Base-by-base conservation (phyloP, 768 basidiomycete genomes). In the Collybia sordida region DNA sequence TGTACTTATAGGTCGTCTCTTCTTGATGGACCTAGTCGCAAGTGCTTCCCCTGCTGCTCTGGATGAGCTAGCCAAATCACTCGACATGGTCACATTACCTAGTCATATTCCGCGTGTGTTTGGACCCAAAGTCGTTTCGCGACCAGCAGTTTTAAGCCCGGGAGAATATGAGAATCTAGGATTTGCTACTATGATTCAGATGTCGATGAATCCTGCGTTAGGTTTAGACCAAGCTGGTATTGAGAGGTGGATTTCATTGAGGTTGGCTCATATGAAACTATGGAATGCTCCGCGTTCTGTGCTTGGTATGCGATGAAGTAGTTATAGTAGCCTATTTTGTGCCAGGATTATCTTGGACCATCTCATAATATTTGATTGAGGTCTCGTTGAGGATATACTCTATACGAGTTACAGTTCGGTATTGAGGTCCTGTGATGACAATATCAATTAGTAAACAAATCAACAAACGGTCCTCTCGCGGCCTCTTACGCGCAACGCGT, bases 141-240 rank as follows among this genome's bases (percentile, higher is more conserved):
- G 35, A 19, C 46, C 46, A 25, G 46, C 17, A 38, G 46, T 36
- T 14, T 34, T 47, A 9, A 47, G 46, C 22, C 46, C 46, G 3
- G 46, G 46, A 25, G 46, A 47, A 23, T 47, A 47, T 19, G 34
- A 47, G 36, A 36, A 31, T 18, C 46, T 47, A 12, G 31, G 46
- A n/a, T 27, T 27, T 27, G 25, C 25, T 27, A 27, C 25, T 27
- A 27, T 27, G 25, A 27, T 27, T 27, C 25, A 27, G 25, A 27
- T 27, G 25, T 38, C 24, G n/a, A 23, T 36, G 31, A 36, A 35
- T 24, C 23, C 37, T 14, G 46, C 46, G 18, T 31, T 36, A 24
- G 21, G 21, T 22, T 47, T 47, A 18, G 46, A 36, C 19, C 31
- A 35, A 34, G 19, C 18, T 31, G 46, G 37, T 12, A 36, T 35